Percentiles rank a stretch among this genome's conserved stretches.
Conservation (phyloP, 192 early-diverging fungal genomes). For the Podila minutissima region DNA sequence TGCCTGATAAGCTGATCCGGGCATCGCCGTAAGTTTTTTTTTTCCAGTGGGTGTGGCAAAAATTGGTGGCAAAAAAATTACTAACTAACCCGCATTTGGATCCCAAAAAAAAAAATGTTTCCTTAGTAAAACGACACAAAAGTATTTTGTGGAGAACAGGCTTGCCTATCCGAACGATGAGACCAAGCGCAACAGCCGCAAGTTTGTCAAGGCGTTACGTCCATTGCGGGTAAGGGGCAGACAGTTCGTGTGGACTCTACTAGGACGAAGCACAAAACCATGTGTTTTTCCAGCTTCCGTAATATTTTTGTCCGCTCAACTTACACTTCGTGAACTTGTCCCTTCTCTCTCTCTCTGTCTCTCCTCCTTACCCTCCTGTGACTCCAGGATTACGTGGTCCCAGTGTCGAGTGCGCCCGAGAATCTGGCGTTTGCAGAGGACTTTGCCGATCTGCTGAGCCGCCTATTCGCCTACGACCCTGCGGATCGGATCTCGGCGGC, state of each 20-base stretch:
- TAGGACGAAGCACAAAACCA: too few species aligned
- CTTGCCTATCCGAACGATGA: slow-evolving; percentile 66
- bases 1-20: slow-evolving; percentile 74
- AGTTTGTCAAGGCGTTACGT: slow-evolving; percentile 69
- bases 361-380: not conserved
- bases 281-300: too few species aligned
- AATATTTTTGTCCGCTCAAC: not conserved
- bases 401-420: slow-evolving; percentile 51
- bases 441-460: slow-evolving; percentile 77
- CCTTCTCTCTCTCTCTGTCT: not conserved
- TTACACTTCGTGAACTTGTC: not conserved
- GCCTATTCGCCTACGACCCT: slow-evolving; percentile 85
- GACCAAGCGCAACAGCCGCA: slow-evolving; percentile 63
- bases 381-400: slow-evolving; percentile 29
- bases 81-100: not conserved
- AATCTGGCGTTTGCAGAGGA: slow-evolving; percentile 53
- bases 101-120: not conserved
- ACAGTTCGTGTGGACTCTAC: not conserved
- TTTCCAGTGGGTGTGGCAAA: too few species aligned
- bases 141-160: slow-evolving; percentile 60
- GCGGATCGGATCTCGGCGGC: slow-evolving; percentile 80
- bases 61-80: too few species aligned
- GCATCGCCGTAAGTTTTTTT: slow-evolving; percentile 48
- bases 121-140: slow-evolving; percentile 52
- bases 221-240: slow-evolving; percentile 58